phyloP scores from a whole-genome alignment of 2,329 filamentous ascomycete species.

The Nectriaceae sp. region DNA sequence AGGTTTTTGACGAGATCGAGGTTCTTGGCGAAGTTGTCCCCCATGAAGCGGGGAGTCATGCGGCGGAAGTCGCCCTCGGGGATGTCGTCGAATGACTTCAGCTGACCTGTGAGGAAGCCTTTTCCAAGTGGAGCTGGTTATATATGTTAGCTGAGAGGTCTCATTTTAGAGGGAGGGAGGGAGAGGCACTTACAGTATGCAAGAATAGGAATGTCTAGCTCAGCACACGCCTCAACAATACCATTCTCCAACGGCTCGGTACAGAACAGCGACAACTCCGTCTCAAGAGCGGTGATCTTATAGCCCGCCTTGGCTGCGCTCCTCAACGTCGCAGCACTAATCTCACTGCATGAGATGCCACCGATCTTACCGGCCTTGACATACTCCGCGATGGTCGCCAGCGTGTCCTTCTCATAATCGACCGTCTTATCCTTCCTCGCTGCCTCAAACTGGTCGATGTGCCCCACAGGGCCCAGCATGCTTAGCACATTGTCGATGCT shows the following conservation, averaged over 20 bases:
- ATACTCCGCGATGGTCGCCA: conserved; percentile 46
- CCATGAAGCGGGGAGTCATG: conserved; percentile 58
- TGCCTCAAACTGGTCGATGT: conserved; percentile 59
- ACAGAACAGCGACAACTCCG: conserved; percentile 49
- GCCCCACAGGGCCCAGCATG: conserved; percentile 41
- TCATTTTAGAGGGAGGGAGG: conserved; percentile 9
- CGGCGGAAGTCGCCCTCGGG: conserved; percentile 50
- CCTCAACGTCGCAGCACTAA: conserved; percentile 46
- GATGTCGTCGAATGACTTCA: conserved; percentile 57
- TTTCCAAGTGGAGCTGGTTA: conserved; percentile 48
- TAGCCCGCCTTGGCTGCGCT: conserved; percentile 39
- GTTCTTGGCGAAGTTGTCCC: conserved; percentile 64
- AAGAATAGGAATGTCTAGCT: conserved; percentile 66
- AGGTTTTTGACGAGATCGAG: conserved; percentile 60
- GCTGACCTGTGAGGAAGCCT: conserved; percentile 52
- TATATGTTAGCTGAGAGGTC: conserved; percentile 8
- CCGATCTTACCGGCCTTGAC: conserved; percentile 50
- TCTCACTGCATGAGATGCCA: conserved; percentile 49
- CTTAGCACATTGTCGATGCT: conserved; percentile 56
- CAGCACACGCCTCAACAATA: conserved; percentile 51
- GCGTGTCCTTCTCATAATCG: conserved; percentile 47
- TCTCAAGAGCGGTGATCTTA: conserved; percentile 48
- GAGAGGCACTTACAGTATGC: conserved; percentile 54
- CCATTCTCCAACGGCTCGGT: conserved; percentile 49
- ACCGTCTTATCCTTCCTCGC: conserved; percentile 55